These are phyloP conservation scores for Salicornia ramosissima DNA, from an alignment of 148 eudicot species.

Conservation along the genomic window DNA sequence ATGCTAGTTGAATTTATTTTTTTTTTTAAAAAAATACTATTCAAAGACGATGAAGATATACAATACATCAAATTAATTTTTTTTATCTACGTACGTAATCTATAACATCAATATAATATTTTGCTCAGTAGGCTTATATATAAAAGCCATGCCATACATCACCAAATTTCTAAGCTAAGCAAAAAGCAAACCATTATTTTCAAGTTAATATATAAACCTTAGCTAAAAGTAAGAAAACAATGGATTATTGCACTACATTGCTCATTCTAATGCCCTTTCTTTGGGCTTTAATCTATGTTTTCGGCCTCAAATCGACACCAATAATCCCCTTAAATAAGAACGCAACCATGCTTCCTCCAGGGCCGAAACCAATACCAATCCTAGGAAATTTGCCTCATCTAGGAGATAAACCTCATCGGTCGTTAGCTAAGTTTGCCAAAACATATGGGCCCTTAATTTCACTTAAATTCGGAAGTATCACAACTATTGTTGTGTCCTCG, in stretches of 20 bases:
- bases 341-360: not conserved
- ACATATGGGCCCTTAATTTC: not conserved
- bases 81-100: too few species aligned
- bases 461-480: not conserved
- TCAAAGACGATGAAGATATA: too few species aligned
- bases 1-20: too few species aligned
- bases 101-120: not conserved
- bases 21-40: too few species aligned
- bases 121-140: not conserved
- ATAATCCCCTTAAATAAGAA: too few species aligned
- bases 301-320: not conserved
- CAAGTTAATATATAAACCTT: too few species aligned
- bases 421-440: not conserved
- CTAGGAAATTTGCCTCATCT: not conserved
- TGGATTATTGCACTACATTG: not conserved
- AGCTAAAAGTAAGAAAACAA: not conserved
- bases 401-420: not conserved
- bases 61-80: too few species aligned
- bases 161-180: not conserved
- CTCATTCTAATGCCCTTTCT: not conserved
- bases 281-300: not conserved
- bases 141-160: not conserved
- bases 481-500: too few species aligned
- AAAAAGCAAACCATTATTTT: too few species aligned
- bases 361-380: not conserved